Evolutionary conservation across 495 filamentous ascomycete species (phyloP).

Genomic region (Neurospora hispaniola): DNA sequence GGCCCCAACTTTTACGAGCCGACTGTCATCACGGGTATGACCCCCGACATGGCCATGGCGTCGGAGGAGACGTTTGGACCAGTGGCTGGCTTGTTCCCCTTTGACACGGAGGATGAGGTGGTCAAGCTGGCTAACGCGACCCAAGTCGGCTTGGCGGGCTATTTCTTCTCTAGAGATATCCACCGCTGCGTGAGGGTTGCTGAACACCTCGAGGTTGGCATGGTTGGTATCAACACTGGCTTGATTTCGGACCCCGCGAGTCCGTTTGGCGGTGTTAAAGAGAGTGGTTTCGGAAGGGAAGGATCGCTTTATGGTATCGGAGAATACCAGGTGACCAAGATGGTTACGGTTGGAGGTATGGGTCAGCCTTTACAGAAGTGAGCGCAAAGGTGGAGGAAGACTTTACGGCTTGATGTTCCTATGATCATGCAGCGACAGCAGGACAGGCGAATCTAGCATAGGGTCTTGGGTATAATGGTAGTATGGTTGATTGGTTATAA

Average conservation of each 20-base stretch:
- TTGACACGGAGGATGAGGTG: slow-evolving; percentile 75
- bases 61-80: slow-evolving; percentile 84
- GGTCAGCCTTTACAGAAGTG: slow-evolving; percentile 41
- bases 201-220: slow-evolving; percentile 78
- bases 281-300: slow-evolving; percentile 86
- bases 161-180: slow-evolving; percentile 74
- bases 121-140: slow-evolving; percentile 65
- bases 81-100: slow-evolving; percentile 72
- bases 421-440: not conserved
- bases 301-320: slow-evolving; percentile 85
- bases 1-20: slow-evolving; percentile 74
- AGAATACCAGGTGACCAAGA: slow-evolving; percentile 83
- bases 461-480: not conserved
- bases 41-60: slow-evolving; percentile 63
- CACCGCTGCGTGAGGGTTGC: slow-evolving; percentile 64
- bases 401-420: not conserved
- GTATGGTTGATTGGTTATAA: not conserved
- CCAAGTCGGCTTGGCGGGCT: slow-evolving; percentile 74
- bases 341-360: slow-evolving; percentile 74
- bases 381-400: not conserved
- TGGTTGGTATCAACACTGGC: slow-evolving; percentile 83
- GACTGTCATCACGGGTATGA: slow-evolving; percentile 77
- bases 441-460: not conserved
- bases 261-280: slow-evolving; percentile 90
- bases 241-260: slow-evolving; percentile 71